Evolutionary conservation across 768 basidiomycete species (phyloP).

Genomic region (Collybia sp.): DNA sequence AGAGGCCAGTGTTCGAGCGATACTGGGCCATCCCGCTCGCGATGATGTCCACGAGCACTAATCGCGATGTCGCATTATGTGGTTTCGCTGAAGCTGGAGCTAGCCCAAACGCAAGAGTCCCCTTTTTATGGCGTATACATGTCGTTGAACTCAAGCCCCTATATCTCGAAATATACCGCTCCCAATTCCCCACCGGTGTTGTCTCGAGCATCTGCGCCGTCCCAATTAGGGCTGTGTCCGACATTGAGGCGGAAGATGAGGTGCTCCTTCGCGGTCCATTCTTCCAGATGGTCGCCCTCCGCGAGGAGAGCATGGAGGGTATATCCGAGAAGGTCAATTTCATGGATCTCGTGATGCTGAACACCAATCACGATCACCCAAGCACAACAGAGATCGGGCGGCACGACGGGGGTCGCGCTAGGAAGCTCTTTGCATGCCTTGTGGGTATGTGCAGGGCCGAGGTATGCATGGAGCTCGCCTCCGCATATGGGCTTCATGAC

Average conservation of each 20-base stretch:
- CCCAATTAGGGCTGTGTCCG: slow-evolving; percentile 12
- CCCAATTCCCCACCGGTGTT: slow-evolving; percentile 13
- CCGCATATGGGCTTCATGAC: slow-evolving; percentile 6
- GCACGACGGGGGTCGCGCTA: slow-evolving; percentile 11
- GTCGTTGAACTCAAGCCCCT: slow-evolving; percentile 10
- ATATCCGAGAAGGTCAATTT: slow-evolving; percentile 5
- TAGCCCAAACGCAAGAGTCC: not conserved
- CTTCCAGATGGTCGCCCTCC: slow-evolving; percentile 14
- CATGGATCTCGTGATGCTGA: slow-evolving; percentile 15
- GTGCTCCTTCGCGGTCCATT: slow-evolving; percentile 17
- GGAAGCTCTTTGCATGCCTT: slow-evolving; percentile 10
- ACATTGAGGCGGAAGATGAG: slow-evolving; percentile 14
- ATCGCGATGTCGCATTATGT: slow-evolving; percentile 7
- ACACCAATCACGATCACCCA: slow-evolving; percentile 15
- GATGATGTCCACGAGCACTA: slow-evolving; percentile 13
- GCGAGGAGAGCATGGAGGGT: slow-evolving; percentile 7
- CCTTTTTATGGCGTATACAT: slow-evolving; percentile 16
- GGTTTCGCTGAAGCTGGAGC: slow-evolving; percentile 7
- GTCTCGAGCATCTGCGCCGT: slow-evolving; percentile 17
- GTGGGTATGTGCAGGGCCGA: slow-evolving; percentile 12
- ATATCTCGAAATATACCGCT: slow-evolving; percentile 8
- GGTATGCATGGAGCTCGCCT: slow-evolving; percentile 13
- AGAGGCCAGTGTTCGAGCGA: slow-evolving; percentile 13
- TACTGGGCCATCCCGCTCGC: slow-evolving; percentile 17
- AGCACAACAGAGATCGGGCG: slow-evolving; percentile 18